Evolutionary conservation across 2,329 filamentous ascomycete genomes (phyloP).

Genomic region (Colletotrichum lupini): DNA sequence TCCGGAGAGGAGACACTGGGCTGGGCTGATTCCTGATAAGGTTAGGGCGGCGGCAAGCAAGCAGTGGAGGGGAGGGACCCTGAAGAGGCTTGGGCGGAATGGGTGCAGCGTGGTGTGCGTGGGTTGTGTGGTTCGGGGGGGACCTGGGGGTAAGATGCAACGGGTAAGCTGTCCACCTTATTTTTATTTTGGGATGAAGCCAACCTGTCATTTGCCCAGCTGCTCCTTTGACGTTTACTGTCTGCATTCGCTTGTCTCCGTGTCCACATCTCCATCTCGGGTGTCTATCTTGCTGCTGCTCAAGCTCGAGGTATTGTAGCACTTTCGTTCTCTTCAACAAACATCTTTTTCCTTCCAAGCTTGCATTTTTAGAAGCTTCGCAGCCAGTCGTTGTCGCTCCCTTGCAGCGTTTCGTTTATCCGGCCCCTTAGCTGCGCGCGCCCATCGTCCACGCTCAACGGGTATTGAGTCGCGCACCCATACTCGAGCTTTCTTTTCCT

Average conservation of each 20-base stretch:
- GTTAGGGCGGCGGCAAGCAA: slow-evolving; percentile 29
- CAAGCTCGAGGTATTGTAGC: not conserved
- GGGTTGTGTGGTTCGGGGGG: slow-evolving; percentile 9
- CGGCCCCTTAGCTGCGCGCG: not conserved
- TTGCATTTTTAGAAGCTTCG: not conserved
- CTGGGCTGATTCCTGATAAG: slow-evolving; percentile 34
- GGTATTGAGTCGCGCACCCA: not conserved
- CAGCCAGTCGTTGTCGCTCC: not conserved
- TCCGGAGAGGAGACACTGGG: slow-evolving; percentile 30
- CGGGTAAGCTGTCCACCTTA: slow-evolving; percentile 34
- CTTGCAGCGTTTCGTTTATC: not conserved
- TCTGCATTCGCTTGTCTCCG: slow-evolving; percentile 3
- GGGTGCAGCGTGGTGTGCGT: not conserved
- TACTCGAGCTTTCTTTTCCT: not conserved
- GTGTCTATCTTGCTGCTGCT: not conserved
- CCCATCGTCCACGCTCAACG: not conserved
- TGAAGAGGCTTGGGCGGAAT: slow-evolving; percentile 24
- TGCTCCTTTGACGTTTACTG: not conserved
- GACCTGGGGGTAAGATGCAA: not conserved
- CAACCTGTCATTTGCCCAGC: slow-evolving; percentile 37
- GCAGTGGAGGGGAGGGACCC: slow-evolving; percentile 32
- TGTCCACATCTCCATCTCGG: not conserved
- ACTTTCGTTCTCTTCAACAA: not conserved
- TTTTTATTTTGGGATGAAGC: slow-evolving; percentile 39
- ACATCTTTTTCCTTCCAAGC: not conserved